Conservation (phyloP, 1,284 basidiomycete genomes). For the Singerocomus rubriflavus region DNA sequence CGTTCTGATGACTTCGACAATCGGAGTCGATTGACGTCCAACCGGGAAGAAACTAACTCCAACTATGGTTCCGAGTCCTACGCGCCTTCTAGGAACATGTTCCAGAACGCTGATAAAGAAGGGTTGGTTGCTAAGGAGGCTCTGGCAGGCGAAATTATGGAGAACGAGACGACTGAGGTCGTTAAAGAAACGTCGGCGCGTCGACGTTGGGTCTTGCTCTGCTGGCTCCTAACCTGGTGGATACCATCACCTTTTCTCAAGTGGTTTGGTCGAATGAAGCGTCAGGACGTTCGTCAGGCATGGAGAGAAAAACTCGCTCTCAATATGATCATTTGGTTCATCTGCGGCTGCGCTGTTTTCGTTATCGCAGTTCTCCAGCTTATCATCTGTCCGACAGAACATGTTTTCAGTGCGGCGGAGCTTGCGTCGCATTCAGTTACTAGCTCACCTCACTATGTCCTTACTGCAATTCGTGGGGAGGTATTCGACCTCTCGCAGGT, state of each 20-base stretch:
- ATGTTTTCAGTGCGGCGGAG: constrained; percentile 83
- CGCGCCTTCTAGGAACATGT: constrained; percentile 94
- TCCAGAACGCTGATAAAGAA: constrained; percentile 75
- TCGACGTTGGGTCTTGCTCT: constrained; percentile 84
- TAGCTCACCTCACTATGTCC: constrained; percentile 71
- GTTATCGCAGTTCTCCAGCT: constrained; percentile 88
- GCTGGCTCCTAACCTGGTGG: constrained; percentile 93
- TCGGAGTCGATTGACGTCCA: constrained; percentile 68
- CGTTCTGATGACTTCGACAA: constrained; percentile 76
- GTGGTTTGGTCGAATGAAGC: constrained; percentile 87
- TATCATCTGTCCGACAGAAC: constrained; percentile 92
- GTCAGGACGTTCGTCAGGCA: constrained; percentile 90
- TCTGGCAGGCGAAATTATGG: constrained; percentile 74
- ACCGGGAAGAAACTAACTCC: constrained; percentile 74
- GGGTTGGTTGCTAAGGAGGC: constrained; percentile 78
- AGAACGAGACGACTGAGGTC: constrained; percentile 85
- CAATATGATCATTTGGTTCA: constrained; percentile 95
- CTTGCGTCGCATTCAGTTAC: constrained; percentile 68
- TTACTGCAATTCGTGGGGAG: constrained; percentile 86
- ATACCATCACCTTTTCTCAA: constrained; percentile 72
- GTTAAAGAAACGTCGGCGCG: constrained; percentile 79
- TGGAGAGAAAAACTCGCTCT: constrained; percentile 98
- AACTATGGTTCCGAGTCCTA: constrained; percentile 88
- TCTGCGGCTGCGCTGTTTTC: constrained; percentile 85
- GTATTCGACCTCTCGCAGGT: constrained; percentile 79